A percentile compares a stretch with the other conserved stretches of the same genome.
Evolutionary conservation across 2,329 filamentous ascomycete species (phyloP).

Genomic region (Chrysoporthe puriensis): DNA sequence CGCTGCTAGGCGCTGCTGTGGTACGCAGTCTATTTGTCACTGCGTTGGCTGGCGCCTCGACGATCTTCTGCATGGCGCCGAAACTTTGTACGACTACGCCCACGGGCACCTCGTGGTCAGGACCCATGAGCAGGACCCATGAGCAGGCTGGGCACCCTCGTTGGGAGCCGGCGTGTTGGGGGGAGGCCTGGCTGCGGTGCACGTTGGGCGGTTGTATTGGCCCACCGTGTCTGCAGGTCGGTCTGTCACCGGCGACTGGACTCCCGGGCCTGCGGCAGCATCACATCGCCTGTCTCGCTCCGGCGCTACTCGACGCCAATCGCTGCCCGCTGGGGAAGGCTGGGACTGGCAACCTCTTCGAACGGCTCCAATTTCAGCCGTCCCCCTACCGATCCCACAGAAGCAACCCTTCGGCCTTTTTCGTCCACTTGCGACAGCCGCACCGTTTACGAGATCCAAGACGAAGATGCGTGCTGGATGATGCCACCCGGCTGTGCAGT

Average conservation of each 20-base stretch:
- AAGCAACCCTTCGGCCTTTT: constrained; percentile 1
- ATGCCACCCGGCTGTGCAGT: neutral
- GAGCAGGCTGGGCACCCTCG: neutral
- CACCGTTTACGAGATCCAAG: neutral
- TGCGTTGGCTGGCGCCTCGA: neutral
- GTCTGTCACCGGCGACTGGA: neutral
- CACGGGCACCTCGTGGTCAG: constrained; percentile 22
- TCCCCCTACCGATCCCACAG: neutral
- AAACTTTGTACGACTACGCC: constrained; percentile 3
- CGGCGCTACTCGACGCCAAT: constrained; percentile 15
- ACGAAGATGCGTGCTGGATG: neutral
- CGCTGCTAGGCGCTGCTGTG: neutral
- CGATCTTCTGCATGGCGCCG: constrained; percentile 17
- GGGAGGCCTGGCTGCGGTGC: neutral
- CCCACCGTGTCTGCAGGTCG: neutral
- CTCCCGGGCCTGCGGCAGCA: constrained; percentile 10
- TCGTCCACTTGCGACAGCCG: neutral
- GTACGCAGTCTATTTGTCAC: neutral
- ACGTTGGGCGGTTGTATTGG: neutral
- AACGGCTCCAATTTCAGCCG: neutral
- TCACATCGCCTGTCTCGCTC: constrained; percentile 11
- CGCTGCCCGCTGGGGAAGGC: constrained; percentile 11
- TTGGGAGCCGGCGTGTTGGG: neutral
- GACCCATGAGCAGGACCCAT: neutral
- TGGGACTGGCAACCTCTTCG: neutral